These are phyloP conservation scores for Lactarius sp. DNA, from an alignment of 768 basidiomycete species.

Conservation along the genomic window DNA sequence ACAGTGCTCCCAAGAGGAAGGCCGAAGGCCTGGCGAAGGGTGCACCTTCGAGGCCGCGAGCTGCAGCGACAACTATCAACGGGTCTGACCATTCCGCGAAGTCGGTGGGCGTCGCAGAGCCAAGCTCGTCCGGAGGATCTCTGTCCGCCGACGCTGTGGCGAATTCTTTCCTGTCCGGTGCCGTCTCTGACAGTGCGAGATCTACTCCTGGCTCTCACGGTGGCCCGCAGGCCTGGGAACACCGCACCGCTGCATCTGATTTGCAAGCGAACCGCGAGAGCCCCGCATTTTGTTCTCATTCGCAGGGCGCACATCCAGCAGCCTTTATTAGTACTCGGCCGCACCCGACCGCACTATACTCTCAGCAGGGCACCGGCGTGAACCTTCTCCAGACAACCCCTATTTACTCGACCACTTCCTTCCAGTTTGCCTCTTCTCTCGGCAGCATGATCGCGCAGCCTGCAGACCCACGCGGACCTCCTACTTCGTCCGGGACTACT, in stretches of 20 bases:
- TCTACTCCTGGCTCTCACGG: background rate
- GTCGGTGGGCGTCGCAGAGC: background rate
- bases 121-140: background rate
- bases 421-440: background rate
- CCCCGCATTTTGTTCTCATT: background rate
- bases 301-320: background rate
- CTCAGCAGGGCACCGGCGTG: background rate
- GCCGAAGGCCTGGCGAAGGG: background rate
- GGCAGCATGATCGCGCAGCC: background rate
- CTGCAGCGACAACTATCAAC: background rate
- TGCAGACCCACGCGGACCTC: background rate
- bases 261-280: background rate
- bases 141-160: background rate
- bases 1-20: constrained; percentile 10
- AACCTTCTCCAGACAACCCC: background rate
- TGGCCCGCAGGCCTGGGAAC: background rate
- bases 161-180: background rate
- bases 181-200: background rate
- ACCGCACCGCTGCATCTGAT: background rate
- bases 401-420: background rate
- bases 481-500: background rate
- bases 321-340: too few species aligned
- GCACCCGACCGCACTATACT: background rate
- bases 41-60: background rate
- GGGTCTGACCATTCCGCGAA: background rate